Base-by-base conservation (phyloP, 2,329 filamentous ascomycete species). In the Fusarium falciforme region DNA sequence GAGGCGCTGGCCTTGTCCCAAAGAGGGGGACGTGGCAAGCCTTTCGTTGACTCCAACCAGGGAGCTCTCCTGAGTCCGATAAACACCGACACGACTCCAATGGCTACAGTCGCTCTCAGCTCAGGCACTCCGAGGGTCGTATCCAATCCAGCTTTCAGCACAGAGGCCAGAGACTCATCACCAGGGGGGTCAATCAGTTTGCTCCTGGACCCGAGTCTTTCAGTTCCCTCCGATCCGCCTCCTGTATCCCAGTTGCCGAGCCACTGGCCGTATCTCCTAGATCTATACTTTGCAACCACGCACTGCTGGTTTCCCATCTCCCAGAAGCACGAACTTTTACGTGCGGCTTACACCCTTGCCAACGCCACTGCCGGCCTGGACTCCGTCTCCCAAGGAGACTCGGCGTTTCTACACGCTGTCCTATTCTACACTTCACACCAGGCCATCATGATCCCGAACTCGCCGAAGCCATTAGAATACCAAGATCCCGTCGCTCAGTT, bases 291-390 rank as follows among this genome's bases (percentile, higher is more conserved):
- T 33, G 33, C 44, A n/a, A 64, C 42, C 25, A 70, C 64, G 3
- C 68, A 70, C 36, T 70, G 60, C 49, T 70, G 68, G 68, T 67
- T 70, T 10, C 68, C 68, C 4, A 70, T 70, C 2, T 57, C 60
- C 3, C 64, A 64, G 9, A 70, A 64, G 11, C 61, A 70, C n/a
- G 64, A 67, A 9, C 57, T 70, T 20, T 12, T 70, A 17, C 64
- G 68, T n/a, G 61, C 55, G 9, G 64, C 64, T 10, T 61, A 67
- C 47, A 64, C 61, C 4, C n/a, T 64, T 7, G 55, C 64, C 25
- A 67, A 64, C 55, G 20, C 47, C 6, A 36, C 35, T 36, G 35
- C 35, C 14, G 14, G 35, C 35, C 35, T 36, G 35, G 35, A 36
- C 35, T 36, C 35, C 12, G 35, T 36, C 35, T 36, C 35, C 14